A percentile compares a stretch with the other conserved stretches of the same genome.
Evolutionary conservation across 805 yeast species (phyloP).

Genomic region (Novakomyces olei): DNA sequence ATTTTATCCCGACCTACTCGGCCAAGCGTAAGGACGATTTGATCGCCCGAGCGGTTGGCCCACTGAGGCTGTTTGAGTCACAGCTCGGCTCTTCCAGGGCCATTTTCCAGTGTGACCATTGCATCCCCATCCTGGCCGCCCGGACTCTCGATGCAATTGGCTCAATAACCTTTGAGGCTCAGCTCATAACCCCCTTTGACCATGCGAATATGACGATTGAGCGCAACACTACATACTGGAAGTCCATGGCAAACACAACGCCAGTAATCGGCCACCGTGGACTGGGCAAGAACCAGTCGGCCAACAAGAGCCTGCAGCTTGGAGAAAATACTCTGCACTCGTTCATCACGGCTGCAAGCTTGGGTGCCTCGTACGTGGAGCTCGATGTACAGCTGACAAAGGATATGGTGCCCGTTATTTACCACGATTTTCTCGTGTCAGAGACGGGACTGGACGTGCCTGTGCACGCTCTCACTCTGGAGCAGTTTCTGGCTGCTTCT

Average conservation of each 20-base stretch:
- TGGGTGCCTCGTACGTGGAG: conserved; percentile 92
- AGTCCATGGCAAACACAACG: conserved; percentile 37
- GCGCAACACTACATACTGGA: conserved; percentile 71
- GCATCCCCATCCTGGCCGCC: conserved; percentile 56
- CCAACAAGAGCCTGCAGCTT: conserved; percentile 57
- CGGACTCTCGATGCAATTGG: conserved; percentile 59
- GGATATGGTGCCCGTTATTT: conserved; percentile 75
- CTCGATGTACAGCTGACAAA: conserved; percentile 90
- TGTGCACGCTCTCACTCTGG: conserved; percentile 76
- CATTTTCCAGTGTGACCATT: conserved; percentile 40
- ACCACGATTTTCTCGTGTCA: conserved; percentile 84
- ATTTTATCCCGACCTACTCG: conserved; percentile 65
- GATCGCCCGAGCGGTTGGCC: conserved; percentile 67
- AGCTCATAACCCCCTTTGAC: conserved; percentile 46
- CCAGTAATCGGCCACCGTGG: conserved; percentile 94
- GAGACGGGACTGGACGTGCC: conserved; percentile 93
- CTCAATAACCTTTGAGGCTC: conserved; percentile 47
- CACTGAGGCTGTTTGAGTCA: conserved; percentile 38
- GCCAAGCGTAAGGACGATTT: conserved; percentile 18
- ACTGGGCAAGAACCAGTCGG: conserved; percentile 61
- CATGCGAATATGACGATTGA: conserved; percentile 45
- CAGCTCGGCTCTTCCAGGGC: conserved; percentile 46
- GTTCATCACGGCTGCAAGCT: conserved; percentile 83
- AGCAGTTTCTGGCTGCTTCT: conserved; percentile 47
- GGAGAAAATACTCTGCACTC: conserved; percentile 93